Conservation (phyloP, 768 basidiomycete species). For the Dendrothele bispora region DNA sequence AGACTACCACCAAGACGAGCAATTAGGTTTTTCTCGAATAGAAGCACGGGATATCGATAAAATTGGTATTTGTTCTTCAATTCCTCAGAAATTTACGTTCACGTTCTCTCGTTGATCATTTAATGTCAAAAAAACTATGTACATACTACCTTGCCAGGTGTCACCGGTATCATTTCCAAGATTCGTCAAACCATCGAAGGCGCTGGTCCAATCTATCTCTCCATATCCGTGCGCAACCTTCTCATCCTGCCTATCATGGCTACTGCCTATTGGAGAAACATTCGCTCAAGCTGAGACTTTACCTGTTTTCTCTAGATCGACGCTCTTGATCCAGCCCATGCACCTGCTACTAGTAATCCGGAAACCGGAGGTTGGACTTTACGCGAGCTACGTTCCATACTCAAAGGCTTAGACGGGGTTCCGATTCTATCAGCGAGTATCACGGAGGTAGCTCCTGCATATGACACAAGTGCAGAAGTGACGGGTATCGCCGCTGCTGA, state of each 20-base stretch:
- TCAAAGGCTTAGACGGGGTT: slow-evolving; percentile 73
- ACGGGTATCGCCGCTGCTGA: slow-evolving; percentile 65
- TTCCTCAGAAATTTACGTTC: not conserved
- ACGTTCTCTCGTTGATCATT: not conserved
- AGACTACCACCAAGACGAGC: slow-evolving; percentile 77
- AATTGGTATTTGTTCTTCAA: slow-evolving; percentile 44
- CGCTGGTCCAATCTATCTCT: slow-evolving; percentile 70
- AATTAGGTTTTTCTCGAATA: slow-evolving; percentile 77
- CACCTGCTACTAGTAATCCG: slow-evolving; percentile 82
- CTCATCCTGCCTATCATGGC: too few relatives aligned
- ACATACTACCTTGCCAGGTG: slow-evolving; percentile 55
- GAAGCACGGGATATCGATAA: slow-evolving; percentile 85
- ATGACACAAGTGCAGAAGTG: slow-evolving; percentile 65
- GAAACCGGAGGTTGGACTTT: slow-evolving; percentile 86
- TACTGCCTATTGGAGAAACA: too few relatives aligned
- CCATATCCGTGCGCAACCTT: slow-evolving; percentile 59
- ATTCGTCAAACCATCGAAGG: slow-evolving; percentile 82
- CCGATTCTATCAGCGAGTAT: slow-evolving; percentile 79
- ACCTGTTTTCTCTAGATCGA: slow-evolving; percentile 53
- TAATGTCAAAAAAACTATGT: too few relatives aligned
- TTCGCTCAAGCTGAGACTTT: not conserved
- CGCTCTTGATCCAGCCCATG: slow-evolving; percentile 80
- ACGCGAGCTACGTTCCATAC: slow-evolving; percentile 73
- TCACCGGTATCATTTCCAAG: slow-evolving; percentile 73
- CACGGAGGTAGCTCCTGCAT: slow-evolving; percentile 85